Evolutionary conservation across 768 basidiomycete genomes (phyloP).

Genomic region (Boletus tomentosulus): DNA sequence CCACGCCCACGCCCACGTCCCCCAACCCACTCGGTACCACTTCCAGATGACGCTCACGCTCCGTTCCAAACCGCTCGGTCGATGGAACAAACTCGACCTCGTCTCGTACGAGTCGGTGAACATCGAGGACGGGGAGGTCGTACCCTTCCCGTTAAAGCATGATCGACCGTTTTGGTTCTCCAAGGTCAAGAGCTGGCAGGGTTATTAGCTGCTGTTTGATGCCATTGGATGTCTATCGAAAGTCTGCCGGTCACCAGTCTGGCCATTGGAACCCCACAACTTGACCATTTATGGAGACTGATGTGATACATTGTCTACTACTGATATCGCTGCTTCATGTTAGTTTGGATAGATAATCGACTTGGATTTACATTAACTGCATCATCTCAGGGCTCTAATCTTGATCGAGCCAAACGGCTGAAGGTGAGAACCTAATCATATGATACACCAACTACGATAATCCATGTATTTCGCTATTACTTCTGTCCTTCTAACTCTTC

Average conservation of each 20-base stretch:
- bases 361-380: not conserved
- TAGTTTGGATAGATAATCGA: not conserved
- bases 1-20: constrained; percentile 1
- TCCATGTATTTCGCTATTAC: constrained; percentile 28
- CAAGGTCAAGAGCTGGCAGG: constrained; percentile 69
- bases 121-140: constrained; percentile 67
- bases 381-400: not conserved
- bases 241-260: no score
- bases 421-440: constrained; percentile 13
- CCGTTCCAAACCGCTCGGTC: constrained; percentile 68
- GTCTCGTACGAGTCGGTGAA: constrained; percentile 71
- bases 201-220: constrained; percentile 10
- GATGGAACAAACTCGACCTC: constrained; percentile 81
- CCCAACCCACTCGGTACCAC: constrained; percentile 45
- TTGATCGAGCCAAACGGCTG: not conserved
- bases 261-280: not conserved
- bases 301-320: not conserved
- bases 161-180: constrained; percentile 95
- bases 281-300: not conserved
- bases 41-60: constrained; percentile 73
- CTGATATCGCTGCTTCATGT: not conserved
- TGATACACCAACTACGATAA: constrained; percentile 29
- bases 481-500: constrained; percentile 27
- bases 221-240: not conserved
- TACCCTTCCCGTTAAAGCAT: constrained; percentile 69